Percentiles rank a stretch among this genome's conserved stretches.
Evolutionary conservation across 2,329 filamentous ascomycete genomes (phyloP).

Genomic region (Diplodia corticola): DNA sequence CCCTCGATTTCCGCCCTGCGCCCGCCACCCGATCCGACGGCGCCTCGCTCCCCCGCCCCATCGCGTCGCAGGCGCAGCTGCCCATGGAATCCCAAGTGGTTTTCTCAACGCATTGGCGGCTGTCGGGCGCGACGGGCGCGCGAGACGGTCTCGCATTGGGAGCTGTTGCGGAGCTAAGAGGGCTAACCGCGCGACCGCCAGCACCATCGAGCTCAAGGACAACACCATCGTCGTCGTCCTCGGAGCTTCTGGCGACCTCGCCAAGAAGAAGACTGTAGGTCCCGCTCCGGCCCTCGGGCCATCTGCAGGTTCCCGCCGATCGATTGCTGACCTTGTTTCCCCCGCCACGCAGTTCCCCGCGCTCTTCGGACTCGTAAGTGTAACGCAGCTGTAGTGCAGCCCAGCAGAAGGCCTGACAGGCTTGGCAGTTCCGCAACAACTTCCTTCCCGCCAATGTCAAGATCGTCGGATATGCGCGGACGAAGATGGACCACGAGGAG

Average conservation of each 20-base stretch:
- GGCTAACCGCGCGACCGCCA: conserved; percentile 41
- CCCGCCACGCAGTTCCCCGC: conserved; percentile 75
- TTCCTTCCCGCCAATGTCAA: conserved; percentile 95
- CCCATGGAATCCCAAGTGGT: neutral
- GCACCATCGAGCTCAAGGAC: conserved; percentile 93
- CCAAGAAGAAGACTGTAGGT: conserved; percentile 98
- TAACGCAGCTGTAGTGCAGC: conserved; percentile 22
- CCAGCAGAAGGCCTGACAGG: conserved; percentile 28
- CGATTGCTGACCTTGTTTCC: conserved; percentile 28
- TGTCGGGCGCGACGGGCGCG: neutral
- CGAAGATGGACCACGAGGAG: conserved; percentile 98
- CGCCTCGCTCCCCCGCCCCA: neutral
- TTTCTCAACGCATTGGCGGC: conserved; percentile 11
- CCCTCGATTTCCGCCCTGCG: neutral
- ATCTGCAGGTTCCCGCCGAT: conserved; percentile 21
- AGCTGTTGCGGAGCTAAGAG: neutral
- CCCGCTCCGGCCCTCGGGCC: neutral
- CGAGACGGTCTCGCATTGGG: conserved; percentile 1
- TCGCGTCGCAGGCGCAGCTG: neutral
- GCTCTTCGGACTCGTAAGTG: conserved; percentile 90
- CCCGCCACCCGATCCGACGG: neutral
- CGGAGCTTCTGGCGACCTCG: conserved; percentile 93
- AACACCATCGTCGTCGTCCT: conserved; percentile 97
- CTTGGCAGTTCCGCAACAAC: conserved; percentile 86
- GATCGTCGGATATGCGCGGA: conserved; percentile 98